Evolutionary conservation across 2,329 filamentous ascomycete species (phyloP).

Genomic region (Alternaria triticina): DNA sequence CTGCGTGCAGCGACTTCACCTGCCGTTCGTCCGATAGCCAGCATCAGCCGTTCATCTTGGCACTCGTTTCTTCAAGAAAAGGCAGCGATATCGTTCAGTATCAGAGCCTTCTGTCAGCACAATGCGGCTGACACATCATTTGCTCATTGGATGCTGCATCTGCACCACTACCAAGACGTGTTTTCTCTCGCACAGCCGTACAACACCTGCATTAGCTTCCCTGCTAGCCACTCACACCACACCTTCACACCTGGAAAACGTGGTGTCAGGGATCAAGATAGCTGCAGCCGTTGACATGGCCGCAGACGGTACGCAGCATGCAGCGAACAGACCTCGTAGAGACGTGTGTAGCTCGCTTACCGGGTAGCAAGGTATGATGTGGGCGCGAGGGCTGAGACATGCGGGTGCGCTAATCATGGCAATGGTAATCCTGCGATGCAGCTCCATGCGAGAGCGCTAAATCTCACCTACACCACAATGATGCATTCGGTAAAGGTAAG

Average conservation of each 20-base stretch:
- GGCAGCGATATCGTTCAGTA: not conserved
- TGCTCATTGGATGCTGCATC: constrained; percentile 4
- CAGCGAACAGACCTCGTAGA: not conserved
- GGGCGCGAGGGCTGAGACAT: constrained; percentile 1
- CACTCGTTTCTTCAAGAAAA: not conserved
- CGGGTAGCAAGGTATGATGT: not conserved
- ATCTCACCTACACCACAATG: constrained; percentile 8
- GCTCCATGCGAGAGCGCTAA: constrained; percentile 4
- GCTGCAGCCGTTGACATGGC: not conserved
- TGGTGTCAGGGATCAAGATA: constrained; percentile 2
- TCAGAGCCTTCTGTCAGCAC: constrained; percentile 1
- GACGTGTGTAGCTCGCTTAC: not conserved
- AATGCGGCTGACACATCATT: constrained; percentile 6
- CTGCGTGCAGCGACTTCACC: not conserved
- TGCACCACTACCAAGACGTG: constrained; percentile 1
- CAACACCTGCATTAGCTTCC: constrained; percentile 1
- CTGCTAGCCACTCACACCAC: not conserved
- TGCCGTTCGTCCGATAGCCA: not conserved
- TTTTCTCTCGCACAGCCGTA: constrained; percentile 2
- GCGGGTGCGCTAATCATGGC: constrained; percentile 8
- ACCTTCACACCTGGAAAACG: not conserved
- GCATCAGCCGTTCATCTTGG: not conserved
- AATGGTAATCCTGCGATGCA: constrained; percentile 1
- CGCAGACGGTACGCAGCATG: not conserved
- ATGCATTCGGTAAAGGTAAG: not conserved